Evolutionary conservation across 2,329 filamentous ascomycete species (phyloP).

Genomic region (Hymenoscyphus fructigenus): DNA sequence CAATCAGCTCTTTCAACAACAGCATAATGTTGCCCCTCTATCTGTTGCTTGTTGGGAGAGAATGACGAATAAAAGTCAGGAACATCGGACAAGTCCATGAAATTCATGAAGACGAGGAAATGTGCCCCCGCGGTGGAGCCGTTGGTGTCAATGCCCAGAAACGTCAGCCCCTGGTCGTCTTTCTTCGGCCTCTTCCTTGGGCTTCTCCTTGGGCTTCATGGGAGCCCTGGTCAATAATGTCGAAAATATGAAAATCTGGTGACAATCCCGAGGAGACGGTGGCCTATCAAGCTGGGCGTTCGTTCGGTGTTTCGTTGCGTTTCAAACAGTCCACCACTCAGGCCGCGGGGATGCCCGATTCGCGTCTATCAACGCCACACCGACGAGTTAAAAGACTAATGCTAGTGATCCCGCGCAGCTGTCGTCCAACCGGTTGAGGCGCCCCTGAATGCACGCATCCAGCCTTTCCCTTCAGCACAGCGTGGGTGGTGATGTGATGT

Average conservation of each 20-base stretch:
- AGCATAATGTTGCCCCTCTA: too few species aligned
- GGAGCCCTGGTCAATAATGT: not conserved
- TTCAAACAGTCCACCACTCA: slow-evolving; percentile 22
- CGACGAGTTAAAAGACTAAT: not conserved
- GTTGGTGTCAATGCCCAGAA: not conserved
- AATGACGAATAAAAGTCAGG: too few species aligned
- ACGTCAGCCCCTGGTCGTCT: not conserved
- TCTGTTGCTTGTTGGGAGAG: too few species aligned
- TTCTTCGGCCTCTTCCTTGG: not conserved
- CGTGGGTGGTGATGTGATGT: not conserved
- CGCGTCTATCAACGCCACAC: slow-evolving; percentile 17
- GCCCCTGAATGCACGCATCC: slow-evolving; percentile 14
- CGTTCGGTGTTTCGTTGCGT: slow-evolving; percentile 9
- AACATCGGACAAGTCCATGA: not conserved
- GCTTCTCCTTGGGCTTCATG: too few species aligned
- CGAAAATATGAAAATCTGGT: not conserved
- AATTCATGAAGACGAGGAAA: not conserved
- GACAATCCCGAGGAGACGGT: not conserved
- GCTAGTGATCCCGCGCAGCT: not conserved
- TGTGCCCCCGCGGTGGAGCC: not conserved
- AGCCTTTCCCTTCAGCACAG: not conserved
- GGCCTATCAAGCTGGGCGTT: slow-evolving; percentile 11
- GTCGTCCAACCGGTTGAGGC: slow-evolving; percentile 20
- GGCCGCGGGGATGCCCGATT: slow-evolving; percentile 9
- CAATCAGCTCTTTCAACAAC: too few species aligned